Conservation (phyloP, 148 eudicot species). For the Hydrangea macrophylla region DNA sequence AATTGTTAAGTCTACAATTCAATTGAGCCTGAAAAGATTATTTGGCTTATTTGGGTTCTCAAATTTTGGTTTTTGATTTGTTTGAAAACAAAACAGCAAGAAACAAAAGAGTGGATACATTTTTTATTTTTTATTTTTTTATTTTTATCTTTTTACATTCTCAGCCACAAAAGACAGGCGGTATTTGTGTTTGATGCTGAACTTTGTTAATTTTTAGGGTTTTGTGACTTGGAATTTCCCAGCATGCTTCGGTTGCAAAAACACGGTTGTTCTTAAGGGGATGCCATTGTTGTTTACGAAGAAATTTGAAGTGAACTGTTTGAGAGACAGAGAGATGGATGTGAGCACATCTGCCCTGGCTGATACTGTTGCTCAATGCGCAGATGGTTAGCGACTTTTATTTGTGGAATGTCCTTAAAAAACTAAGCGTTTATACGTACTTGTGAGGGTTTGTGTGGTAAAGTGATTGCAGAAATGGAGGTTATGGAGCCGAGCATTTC, state of each 20-base stretch:
- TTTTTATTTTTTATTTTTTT: neutral
- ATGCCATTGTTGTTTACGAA: constrained; percentile 14
- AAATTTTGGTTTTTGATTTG: neutral
- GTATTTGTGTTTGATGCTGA: neutral
- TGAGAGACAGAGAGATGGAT: constrained; percentile 59
- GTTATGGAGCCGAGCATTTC: constrained; percentile 64
- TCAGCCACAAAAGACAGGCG: neutral
- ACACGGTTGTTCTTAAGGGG: constrained; percentile 6
- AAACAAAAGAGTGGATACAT: neutral
- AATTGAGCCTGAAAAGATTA: neutral
- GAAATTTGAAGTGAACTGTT: constrained; percentile 48
- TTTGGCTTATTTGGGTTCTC: neutral
- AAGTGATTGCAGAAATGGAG: constrained; percentile 35
- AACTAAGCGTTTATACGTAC: neutral
- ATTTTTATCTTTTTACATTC: neutral
- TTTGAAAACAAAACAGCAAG: neutral
- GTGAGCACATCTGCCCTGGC: constrained; percentile 44
- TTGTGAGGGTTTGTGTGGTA: constrained; percentile 2
- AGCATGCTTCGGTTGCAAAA: constrained; percentile 35
- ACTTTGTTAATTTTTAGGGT: constrained; percentile 30
- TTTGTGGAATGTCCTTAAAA: neutral
- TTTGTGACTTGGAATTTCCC: constrained; percentile 25
- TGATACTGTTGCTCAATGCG: constrained; percentile 54
- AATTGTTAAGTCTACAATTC: neutral
- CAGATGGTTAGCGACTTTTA: constrained; percentile 41